phyloP scores from a whole-genome alignment of 2,329 filamentous ascomycete genomes.

The Hirsutella rhossiliensis region DNA sequence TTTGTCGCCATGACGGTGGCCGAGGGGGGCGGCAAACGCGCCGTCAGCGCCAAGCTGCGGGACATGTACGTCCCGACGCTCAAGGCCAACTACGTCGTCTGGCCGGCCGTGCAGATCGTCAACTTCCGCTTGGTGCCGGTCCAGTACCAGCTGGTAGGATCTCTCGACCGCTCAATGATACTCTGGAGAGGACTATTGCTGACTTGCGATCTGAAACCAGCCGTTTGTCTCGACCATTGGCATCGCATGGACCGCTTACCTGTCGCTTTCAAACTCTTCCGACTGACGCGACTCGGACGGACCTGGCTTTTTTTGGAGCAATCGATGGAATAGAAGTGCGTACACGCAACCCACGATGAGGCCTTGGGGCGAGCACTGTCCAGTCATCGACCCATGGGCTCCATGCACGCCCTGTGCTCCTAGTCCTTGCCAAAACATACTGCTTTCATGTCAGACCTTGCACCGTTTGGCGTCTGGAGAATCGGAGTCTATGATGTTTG shows the following conservation, averaged over 20 bases:
- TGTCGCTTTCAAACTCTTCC: conserved; percentile 80
- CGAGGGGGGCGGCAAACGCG: conserved; percentile 77
- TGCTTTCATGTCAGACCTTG: not conserved
- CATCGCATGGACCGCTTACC: conserved; percentile 95
- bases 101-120: conserved; percentile 91
- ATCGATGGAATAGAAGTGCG: not conserved
- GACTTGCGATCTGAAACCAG: conserved; percentile 28
- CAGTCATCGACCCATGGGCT: too few relatives aligned
- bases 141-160: conserved; percentile 86
- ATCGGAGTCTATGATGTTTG: not conserved
- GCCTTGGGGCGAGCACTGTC: too few relatives aligned
- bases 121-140: conserved; percentile 95
- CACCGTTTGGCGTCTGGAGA: conserved; percentile 7
- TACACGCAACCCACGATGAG: not conserved
- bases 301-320: too few relatives aligned
- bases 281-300: conserved; percentile 32
- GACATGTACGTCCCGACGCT: conserved; percentile 91
- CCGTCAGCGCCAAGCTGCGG: conserved; percentile 71
- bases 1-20: conserved; percentile 95
- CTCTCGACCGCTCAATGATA: not conserved
- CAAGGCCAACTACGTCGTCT: conserved; percentile 91
- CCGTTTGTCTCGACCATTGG: conserved; percentile 92
- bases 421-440: not conserved
- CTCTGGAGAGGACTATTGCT: not conserved
- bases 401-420: not conserved